Conservation (phyloP, 1,284 basidiomycete species). For the Moniliophthora roreri region DNA sequence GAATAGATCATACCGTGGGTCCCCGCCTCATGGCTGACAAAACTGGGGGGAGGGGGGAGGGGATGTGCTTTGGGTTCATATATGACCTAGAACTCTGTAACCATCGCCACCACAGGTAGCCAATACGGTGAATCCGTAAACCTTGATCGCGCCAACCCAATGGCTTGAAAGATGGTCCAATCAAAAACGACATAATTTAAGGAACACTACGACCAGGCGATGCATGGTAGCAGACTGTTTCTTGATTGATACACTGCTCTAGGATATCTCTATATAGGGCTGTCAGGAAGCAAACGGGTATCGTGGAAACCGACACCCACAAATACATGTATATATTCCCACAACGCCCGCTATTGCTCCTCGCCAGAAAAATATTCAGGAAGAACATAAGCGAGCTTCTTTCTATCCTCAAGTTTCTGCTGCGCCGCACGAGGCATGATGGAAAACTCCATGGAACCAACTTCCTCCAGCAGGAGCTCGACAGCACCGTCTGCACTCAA, state of each 20-base stretch:
- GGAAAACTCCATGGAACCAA: slow-evolving; percentile 79
- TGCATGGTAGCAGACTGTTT: too few species aligned
- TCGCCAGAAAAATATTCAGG: slow-evolving; percentile 58
- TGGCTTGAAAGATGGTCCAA: too few species aligned
- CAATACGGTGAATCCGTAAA: neutral
- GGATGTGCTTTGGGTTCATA: too few species aligned
- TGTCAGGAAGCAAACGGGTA: too few species aligned
- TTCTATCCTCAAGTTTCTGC: slow-evolving; percentile 65
- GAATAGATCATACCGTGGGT: neutral
- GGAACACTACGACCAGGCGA: too few species aligned
- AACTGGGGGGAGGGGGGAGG: too few species aligned
- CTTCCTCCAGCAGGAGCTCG: slow-evolving; percentile 61
- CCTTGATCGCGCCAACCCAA: too few species aligned
- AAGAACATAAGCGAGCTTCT: slow-evolving; percentile 80
- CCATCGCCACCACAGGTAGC: neutral
- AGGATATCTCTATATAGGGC: too few species aligned
- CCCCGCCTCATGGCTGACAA: neutral
- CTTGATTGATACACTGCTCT: too few species aligned
- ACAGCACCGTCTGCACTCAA: slow-evolving; percentile 22
- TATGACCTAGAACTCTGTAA: too few species aligned
- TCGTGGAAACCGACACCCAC: too few species aligned
- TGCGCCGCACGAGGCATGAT: slow-evolving; percentile 76
- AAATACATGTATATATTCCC: neutral
- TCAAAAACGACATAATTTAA: too few species aligned
- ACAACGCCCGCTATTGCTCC: neutral